phyloP scores from a whole-genome alignment of 1,139 yeast species.

The Yamadazyma triangularis region DNA sequence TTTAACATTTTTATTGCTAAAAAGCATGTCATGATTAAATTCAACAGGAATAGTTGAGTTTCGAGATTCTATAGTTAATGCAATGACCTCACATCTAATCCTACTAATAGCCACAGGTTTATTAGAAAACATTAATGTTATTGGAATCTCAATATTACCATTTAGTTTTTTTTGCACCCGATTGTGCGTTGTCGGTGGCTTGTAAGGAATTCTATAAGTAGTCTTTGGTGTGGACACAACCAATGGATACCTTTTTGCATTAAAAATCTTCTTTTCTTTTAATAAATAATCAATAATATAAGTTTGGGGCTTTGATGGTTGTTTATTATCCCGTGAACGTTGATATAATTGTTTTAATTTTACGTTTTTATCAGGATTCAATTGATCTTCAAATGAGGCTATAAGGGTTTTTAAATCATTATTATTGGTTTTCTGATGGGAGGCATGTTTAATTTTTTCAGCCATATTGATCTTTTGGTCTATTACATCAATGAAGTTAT shows the following conservation, averaged over 20 bases:
- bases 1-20: slow-evolving; percentile 14
- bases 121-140: slow-evolving; percentile 14
- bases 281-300: too few species aligned
- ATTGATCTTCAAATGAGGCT: too few species aligned
- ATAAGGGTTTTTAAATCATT: not conserved
- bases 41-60: slow-evolving; percentile 35
- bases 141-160: slow-evolving; percentile 28
- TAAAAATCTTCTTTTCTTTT: not conserved
- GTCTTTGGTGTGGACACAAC: not conserved
- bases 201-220: not conserved
- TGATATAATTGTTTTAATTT: not conserved
- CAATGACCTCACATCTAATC: slow-evolving; percentile 28
- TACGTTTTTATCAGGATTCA: not conserved
- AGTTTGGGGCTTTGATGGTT: not conserved
- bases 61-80: slow-evolving; percentile 26
- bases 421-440: not conserved
- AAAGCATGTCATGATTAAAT: slow-evolving; percentile 38
- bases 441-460: too few species aligned
- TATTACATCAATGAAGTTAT: slow-evolving; percentile 23
- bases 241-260: not conserved
- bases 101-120: slow-evolving; percentile 26
- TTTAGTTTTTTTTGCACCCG: not conserved
- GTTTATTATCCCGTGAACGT: not conserved
- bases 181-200: not conserved
- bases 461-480: slow-evolving; percentile 17